Evolutionary conservation across 768 basidiomycete genomes (phyloP).

Genomic region (Leccinum ochraceum): DNA sequence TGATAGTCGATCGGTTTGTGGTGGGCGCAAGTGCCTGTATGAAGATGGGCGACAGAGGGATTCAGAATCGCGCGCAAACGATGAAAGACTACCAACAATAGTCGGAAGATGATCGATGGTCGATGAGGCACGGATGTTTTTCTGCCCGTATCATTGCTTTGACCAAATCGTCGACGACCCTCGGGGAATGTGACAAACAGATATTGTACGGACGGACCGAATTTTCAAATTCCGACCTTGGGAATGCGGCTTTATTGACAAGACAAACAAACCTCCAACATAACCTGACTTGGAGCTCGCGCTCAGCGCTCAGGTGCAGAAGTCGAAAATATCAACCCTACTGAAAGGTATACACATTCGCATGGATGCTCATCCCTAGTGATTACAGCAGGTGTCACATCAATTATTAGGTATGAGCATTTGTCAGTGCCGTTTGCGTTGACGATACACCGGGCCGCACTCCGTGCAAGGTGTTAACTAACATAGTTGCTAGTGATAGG

Average conservation of each 20-base stretch:
- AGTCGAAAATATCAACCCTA: neutral
- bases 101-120: neutral
- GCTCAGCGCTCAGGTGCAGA: neutral
- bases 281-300: too few relatives aligned
- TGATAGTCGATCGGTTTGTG: neutral
- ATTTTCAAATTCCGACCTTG: neutral
- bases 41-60: neutral
- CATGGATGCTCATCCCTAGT: neutral
- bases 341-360: neutral
- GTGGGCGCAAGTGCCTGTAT: neutral
- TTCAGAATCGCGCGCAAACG: neutral
- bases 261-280: neutral
- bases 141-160: neutral
- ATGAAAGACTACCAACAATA: neutral
- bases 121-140: neutral
- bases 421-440: neutral
- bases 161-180: neutral
- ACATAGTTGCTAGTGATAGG: neutral
- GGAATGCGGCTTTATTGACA: neutral
- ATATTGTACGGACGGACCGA: neutral
- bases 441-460: neutral
- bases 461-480: neutral
- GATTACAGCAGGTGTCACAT: neutral
- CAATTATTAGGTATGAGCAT: neutral
- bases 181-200: neutral